phyloP scores from a whole-genome alignment of 495 filamentous ascomycete species.

The Lasiosphaeria miniovina region DNA sequence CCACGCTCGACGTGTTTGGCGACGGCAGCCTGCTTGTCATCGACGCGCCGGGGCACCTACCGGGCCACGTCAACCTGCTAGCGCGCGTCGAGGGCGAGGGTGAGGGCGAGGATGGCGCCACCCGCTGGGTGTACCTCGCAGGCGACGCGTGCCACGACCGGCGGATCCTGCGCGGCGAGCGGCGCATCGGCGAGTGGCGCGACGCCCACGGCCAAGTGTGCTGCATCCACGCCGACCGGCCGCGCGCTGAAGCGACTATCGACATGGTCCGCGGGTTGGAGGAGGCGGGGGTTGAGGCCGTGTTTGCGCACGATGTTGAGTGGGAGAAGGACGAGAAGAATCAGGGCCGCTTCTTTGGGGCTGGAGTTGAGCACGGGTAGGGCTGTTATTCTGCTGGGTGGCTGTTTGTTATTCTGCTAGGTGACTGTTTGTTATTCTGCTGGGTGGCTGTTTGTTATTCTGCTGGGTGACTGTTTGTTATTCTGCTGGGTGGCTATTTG shows the following conservation, averaged over 20 bases:
- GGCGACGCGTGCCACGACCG: constrained; percentile 46
- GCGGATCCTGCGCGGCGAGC: constrained; percentile 36
- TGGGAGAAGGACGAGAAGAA: constrained; percentile 40
- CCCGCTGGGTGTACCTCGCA: constrained; percentile 38
- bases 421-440: too few relatives aligned
- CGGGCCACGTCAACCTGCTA: constrained; percentile 46
- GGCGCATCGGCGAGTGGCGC: constrained; percentile 40
- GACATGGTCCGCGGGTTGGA: constrained; percentile 28
- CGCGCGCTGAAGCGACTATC: constrained; percentile 35
- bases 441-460: too few relatives aligned
- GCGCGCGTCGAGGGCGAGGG: constrained; percentile 14
- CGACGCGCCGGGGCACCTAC: constrained; percentile 44
- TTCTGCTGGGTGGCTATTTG: too few relatives aligned
- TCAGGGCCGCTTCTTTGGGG: constrained; percentile 31
- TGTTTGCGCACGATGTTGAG: constrained; percentile 43
- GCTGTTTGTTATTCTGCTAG: too few relatives aligned
- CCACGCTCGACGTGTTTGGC: constrained; percentile 39
- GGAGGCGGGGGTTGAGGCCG: constrained; percentile 38
- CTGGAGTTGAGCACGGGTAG: too few relatives aligned
- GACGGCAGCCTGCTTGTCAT: constrained; percentile 40
- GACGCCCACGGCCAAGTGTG: constrained; percentile 30
- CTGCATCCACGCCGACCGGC: constrained; percentile 39
- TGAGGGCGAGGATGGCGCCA: not conserved
- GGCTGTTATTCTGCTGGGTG: too few relatives aligned
- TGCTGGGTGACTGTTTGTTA: too few relatives aligned